Percentiles rank a stretch among this genome's conserved stretches.
Conservation (phyloP, 164 flowering plant species). For the Buxus sempervirens region DNA sequence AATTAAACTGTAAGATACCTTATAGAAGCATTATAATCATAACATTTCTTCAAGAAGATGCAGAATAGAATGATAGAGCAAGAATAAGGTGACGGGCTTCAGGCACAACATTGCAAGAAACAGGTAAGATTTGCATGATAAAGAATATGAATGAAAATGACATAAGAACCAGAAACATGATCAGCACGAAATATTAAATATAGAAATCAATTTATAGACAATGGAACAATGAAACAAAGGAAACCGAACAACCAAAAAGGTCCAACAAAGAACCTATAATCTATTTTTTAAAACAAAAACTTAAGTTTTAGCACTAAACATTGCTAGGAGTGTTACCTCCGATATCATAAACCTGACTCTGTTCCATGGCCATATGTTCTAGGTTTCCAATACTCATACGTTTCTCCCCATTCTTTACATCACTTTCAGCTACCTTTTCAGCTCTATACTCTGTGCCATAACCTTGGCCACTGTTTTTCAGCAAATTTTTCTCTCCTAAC, state of each 20-base stretch:
- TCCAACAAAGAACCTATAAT: too few species aligned
- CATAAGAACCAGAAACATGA: background rate
- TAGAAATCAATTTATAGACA: background rate
- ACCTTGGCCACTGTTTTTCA: slow-evolving; percentile 21
- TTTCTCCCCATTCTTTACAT: slow-evolving; percentile 26
- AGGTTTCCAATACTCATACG: slow-evolving; percentile 18
- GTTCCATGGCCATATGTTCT: slow-evolving; percentile 22
- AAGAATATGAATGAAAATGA: background rate
- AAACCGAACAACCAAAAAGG: too few species aligned
- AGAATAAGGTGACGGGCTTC: background rate
- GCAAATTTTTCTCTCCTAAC: slow-evolving; percentile 32
- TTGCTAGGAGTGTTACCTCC: slow-evolving; percentile 33
- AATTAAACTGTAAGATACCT: background rate
- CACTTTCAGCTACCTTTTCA: slow-evolving; percentile 28
- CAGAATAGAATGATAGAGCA: too few species aligned
- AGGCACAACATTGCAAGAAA: background rate
- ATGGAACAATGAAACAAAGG: too few species aligned
- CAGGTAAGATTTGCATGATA: background rate
- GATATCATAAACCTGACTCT: slow-evolving; percentile 19
- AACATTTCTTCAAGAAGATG: background rate
- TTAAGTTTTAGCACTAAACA: background rate
- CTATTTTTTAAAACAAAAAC: background rate
- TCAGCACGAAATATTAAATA: background rate
- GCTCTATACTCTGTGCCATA: slow-evolving; percentile 17
- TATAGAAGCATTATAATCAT: background rate